Evolutionary conservation across 2,329 filamentous ascomycete genomes (phyloP).

Genomic region (Curvularia sp.): DNA sequence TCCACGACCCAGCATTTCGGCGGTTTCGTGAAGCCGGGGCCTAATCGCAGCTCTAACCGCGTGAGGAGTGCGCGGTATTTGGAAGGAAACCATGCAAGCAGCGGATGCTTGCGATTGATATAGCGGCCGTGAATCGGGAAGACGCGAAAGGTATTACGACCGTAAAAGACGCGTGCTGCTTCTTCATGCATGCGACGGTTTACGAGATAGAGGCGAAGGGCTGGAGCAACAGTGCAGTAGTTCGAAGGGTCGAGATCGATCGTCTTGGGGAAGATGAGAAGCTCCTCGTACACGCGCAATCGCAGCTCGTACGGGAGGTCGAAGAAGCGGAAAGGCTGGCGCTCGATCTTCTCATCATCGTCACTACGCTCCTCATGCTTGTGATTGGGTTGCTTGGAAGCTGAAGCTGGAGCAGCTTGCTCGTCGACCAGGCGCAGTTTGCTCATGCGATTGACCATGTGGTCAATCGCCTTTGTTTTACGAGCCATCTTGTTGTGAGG

Average conservation of each 20-base stretch:
- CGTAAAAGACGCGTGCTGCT: constrained; percentile 60
- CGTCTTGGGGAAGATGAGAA: constrained; percentile 60
- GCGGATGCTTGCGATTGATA: constrained; percentile 76
- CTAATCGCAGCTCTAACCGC: constrained; percentile 72
- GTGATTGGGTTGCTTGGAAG: constrained; percentile 4
- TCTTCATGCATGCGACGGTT: constrained; percentile 61
- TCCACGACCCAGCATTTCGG: constrained; percentile 75
- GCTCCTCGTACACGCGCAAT: constrained; percentile 57
- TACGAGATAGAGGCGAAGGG: constrained; percentile 71
- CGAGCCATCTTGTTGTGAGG: constrained; percentile 23
- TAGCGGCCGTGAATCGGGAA: constrained; percentile 63
- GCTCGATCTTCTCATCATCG: constrained; percentile 9
- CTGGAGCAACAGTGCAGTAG: constrained; percentile 65
- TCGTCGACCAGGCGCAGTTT: constrained; percentile 31
- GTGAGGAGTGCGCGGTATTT: constrained; percentile 67
- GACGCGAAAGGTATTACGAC: constrained; percentile 60
- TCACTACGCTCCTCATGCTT: constrained; percentile 2
- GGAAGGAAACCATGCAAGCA: constrained; percentile 70
- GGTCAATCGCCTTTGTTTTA: constrained; percentile 38
- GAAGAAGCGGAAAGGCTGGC: constrained; percentile 58
- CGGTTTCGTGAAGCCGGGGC: constrained; percentile 75
- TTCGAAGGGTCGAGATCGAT: constrained; percentile 73
- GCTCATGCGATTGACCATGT: constrained; percentile 36
- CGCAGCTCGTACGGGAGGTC: constrained; percentile 62
- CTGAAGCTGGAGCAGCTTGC: background rate